These are phyloP conservation scores for Trebouxiophyceae sp. DNA, from an alignment of 163 green algal species.

Conservation along the genomic window DNA sequence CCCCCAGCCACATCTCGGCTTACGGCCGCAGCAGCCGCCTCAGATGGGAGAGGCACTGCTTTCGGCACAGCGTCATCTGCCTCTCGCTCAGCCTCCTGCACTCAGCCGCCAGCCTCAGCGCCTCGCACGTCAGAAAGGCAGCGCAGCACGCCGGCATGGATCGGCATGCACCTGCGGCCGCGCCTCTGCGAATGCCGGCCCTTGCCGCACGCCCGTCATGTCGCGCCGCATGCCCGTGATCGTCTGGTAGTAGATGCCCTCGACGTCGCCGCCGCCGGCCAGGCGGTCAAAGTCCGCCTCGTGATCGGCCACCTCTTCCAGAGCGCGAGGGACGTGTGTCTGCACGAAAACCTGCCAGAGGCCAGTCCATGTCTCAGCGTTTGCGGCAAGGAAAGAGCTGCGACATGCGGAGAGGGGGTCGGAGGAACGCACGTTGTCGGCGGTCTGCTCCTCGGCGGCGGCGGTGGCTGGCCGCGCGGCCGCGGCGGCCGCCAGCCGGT, in stretches of 20 bases:
- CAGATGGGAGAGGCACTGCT: no score
- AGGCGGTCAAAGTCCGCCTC: constrained; percentile 75
- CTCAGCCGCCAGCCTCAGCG: background rate
- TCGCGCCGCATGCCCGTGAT: constrained; percentile 69
- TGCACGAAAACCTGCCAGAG: constrained; percentile 61
- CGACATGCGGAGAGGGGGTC: background rate
- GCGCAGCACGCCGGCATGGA: background rate
- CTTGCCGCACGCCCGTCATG: constrained; percentile 43
- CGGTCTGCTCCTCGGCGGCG: background rate
- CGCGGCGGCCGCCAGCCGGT: constrained; percentile 60
- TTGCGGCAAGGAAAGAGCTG: background rate
- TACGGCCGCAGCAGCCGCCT: no score
- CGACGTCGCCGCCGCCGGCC: constrained; percentile 18
- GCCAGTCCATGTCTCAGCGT: background rate
- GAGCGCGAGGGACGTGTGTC: constrained; percentile 79
- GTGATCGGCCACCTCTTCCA: constrained; percentile 85
- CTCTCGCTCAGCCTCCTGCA: no score
- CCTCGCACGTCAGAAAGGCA: background rate
- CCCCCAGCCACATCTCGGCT: no score
- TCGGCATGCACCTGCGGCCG: no score
- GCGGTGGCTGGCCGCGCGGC: background rate
- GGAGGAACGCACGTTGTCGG: background rate
- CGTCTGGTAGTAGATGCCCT: constrained; percentile 88
- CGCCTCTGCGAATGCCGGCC: background rate
- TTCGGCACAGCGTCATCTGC: no score